Conservation (phyloP, 225 moss, liverwort and hornwort species). For the Polytrichum formosum region DNA sequence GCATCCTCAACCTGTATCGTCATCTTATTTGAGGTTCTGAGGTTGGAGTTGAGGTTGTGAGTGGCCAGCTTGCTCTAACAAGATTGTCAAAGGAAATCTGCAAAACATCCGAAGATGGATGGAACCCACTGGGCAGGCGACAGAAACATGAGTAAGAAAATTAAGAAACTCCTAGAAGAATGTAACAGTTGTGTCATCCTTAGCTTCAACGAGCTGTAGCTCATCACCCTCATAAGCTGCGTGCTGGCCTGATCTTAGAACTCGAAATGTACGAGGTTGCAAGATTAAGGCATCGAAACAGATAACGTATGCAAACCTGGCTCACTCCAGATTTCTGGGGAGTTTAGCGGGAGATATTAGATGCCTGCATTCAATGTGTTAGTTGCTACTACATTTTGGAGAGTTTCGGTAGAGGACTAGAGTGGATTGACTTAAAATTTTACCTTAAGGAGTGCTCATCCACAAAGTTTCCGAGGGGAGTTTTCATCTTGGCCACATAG, state of each 20-base stretch:
- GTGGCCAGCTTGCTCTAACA: no score
- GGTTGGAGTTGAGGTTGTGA: not conserved
- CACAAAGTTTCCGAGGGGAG: slow-evolving; percentile 44
- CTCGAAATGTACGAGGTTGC: not conserved
- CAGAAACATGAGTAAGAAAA: no score
- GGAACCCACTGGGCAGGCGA: no score
- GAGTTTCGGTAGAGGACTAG: not conserved
- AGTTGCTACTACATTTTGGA: not conserved
- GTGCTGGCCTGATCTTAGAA: not conserved
- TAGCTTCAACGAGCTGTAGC: not conserved
- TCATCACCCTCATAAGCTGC: not conserved
- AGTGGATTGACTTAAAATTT: not conserved
- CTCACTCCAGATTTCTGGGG: not conserved
- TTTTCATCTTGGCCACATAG: slow-evolving; percentile 41
- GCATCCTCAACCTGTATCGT: no score
- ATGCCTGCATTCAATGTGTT: not conserved
- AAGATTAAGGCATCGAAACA: not conserved
- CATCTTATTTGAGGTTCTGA: not conserved
- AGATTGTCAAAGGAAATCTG: no score
- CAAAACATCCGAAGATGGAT: no score
- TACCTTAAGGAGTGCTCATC: slow-evolving; percentile 39
- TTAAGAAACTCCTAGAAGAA: no score
- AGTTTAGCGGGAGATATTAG: not conserved
- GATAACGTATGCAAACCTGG: not conserved
- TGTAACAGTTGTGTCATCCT: no score